Evolutionary conservation across 1,139 yeast genomes (phyloP).

Genomic region (Pichia inconspicua): DNA sequence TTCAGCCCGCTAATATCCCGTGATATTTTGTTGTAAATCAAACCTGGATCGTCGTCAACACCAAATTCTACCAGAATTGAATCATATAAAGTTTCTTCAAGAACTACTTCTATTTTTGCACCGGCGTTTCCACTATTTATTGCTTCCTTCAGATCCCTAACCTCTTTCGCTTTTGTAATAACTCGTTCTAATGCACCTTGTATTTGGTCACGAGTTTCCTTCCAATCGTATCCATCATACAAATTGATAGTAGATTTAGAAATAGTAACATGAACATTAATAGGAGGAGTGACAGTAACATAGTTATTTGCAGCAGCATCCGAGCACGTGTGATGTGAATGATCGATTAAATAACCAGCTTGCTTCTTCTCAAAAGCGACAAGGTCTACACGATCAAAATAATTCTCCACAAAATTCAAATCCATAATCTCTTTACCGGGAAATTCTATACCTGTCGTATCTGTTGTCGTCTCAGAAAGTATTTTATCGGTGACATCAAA

Average conservation of each 20-base stretch:
- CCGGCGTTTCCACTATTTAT: not conserved
- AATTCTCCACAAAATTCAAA: slow-evolving; percentile 24
- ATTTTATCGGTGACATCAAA: slow-evolving; percentile 1
- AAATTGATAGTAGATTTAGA: slow-evolving; percentile 44
- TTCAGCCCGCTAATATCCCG: slow-evolving; percentile 20
- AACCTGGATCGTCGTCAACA: slow-evolving; percentile 38
- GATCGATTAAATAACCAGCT: no score
- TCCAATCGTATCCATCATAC: slow-evolving; percentile 93
- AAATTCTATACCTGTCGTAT: not conserved
- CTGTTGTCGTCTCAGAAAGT: not conserved
- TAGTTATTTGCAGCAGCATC: slow-evolving; percentile 8
- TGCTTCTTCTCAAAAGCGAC: no score
- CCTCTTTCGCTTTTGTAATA: slow-evolving; percentile 37
- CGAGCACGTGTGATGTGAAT: slow-evolving; percentile 16
- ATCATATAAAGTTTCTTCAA: slow-evolving; percentile 63
- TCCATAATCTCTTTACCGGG: not conserved
- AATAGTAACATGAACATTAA: slow-evolving; percentile 26
- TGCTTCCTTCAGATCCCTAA: not conserved
- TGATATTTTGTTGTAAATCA: slow-evolving; percentile 48
- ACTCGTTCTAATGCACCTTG: slow-evolving; percentile 54
- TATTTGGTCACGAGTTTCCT: slow-evolving; percentile 61
- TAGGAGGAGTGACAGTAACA: slow-evolving; percentile 15
- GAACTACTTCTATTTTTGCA: slow-evolving; percentile 17
- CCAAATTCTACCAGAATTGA: slow-evolving; percentile 67
- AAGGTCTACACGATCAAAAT: slow-evolving; percentile 14